phyloP scores from a whole-genome alignment of 177 flowering plant genomes.

The Vitis hybrid region DNA sequence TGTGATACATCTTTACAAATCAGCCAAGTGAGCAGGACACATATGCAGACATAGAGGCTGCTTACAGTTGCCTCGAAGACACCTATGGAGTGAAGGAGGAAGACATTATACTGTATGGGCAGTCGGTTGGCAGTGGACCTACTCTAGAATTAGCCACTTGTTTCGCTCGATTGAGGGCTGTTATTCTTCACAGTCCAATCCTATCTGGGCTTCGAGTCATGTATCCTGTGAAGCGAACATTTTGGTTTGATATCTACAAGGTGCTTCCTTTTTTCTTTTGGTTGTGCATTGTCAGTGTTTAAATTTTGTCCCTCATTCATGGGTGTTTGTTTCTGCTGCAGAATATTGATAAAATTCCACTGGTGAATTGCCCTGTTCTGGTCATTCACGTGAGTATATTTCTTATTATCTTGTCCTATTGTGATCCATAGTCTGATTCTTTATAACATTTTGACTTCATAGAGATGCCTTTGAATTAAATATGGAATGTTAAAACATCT shows the following conservation, averaged over 20 bases:
- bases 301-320: background rate
- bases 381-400: constrained; percentile 46
- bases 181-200: constrained; percentile 45
- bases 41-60: constrained; percentile 51
- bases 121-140: constrained; percentile 55
- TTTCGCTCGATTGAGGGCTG: constrained; percentile 36
- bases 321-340: constrained; percentile 21
- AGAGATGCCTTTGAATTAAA: too few species aligned
- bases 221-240: constrained; percentile 37
- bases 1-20: background rate
- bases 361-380: constrained; percentile 39
- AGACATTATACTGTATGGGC: constrained; percentile 42
- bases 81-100: constrained; percentile 40
- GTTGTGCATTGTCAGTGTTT: background rate
- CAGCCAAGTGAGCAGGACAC: constrained; percentile 54
- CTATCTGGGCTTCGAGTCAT: constrained; percentile 47
- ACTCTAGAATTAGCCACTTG: constrained; percentile 36
- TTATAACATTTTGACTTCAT: background rate
- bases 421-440: background rate
- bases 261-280: constrained; percentile 9
- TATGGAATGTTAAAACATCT: background rate
- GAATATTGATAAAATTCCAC: constrained; percentile 47
- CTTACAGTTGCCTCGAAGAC: constrained; percentile 35
- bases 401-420: background rate
- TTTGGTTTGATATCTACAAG: constrained; percentile 54